Evolutionary conservation across 345 rosid species (phyloP).

Genomic region (Gossypium bickii): DNA sequence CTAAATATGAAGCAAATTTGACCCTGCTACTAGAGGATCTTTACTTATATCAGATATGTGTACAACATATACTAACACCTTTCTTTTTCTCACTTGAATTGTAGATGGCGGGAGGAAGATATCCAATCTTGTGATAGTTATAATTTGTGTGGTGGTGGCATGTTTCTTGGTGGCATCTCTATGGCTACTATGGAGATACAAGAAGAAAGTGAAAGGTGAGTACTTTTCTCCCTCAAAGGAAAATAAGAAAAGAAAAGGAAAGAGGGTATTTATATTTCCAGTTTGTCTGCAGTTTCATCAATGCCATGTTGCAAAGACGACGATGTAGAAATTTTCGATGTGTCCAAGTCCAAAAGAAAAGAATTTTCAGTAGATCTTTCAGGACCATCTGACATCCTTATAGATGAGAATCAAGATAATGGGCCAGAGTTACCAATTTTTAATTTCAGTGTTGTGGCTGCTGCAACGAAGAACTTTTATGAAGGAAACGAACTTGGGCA

Average conservation of each 20-base stretch:
- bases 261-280: constrained; percentile 12
- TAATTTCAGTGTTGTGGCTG: constrained; percentile 38
- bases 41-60: not conserved
- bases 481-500: constrained; percentile 69
- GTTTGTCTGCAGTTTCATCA: constrained; percentile 26
- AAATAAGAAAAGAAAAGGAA: not conserved
- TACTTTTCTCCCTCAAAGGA: not conserved
- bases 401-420: constrained; percentile 45
- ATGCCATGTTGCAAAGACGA: constrained; percentile 26
- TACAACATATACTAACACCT: not conserved
- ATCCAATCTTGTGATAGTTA: constrained; percentile 35
- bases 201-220: constrained; percentile 41
- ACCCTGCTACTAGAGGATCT: not conserved
- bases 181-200: constrained; percentile 46
- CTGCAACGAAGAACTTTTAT: constrained; percentile 57
- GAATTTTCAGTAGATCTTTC: constrained; percentile 45
- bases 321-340: constrained; percentile 27
- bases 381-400: constrained; percentile 30
- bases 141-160: constrained; percentile 35
- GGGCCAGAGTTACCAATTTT: constrained; percentile 51
- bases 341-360: constrained; percentile 22
- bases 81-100: constrained; percentile 1
- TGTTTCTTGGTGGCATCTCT: constrained; percentile 27
- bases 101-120: constrained; percentile 32
- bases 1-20: constrained; percentile 1